phyloP scores from a whole-genome alignment of 2,329 filamentous ascomycete genomes.

The Penicillium brasilianum region DNA sequence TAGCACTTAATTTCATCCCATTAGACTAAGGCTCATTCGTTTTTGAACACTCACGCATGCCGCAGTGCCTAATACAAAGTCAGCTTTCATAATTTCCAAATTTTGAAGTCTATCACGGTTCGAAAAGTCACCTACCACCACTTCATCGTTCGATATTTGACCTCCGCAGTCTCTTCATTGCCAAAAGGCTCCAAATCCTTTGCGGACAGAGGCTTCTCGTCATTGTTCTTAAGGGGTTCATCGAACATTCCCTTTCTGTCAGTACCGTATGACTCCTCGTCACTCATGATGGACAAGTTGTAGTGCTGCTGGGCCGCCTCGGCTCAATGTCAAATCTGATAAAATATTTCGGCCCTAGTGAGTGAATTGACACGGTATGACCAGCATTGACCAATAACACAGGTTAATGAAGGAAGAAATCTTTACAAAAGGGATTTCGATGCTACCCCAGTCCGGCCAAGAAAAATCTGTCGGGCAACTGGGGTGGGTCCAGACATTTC shows the following conservation, averaged over 20 bases:
- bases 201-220: conserved; percentile 25
- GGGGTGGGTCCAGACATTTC: conserved; percentile 18
- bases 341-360: conserved; percentile 8
- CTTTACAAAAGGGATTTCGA: conserved; percentile 14
- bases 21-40: not conserved
- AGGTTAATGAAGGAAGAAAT: conserved; percentile 6
- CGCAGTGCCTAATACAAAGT: conserved; percentile 19
- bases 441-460: conserved; percentile 22
- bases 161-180: conserved; percentile 45
- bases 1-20: conserved; percentile 14
- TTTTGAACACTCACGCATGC: conserved; percentile 21
- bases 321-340: conserved; percentile 10
- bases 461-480: conserved; percentile 26
- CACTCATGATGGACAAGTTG: conserved; percentile 21
- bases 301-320: not conserved
- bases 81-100: conserved; percentile 11
- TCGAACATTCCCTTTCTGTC: conserved; percentile 17
- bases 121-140: conserved; percentile 42
- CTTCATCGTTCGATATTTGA: conserved; percentile 57
- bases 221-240: conserved; percentile 20
- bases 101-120: not conserved
- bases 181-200: conserved; percentile 44
- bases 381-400: conserved; percentile 18
- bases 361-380: conserved; percentile 10
- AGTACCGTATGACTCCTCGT: conserved; percentile 24